Evolutionary conservation across 2,329 filamentous ascomycete species (phyloP).

Genomic region (Aspergillus tamarii): DNA sequence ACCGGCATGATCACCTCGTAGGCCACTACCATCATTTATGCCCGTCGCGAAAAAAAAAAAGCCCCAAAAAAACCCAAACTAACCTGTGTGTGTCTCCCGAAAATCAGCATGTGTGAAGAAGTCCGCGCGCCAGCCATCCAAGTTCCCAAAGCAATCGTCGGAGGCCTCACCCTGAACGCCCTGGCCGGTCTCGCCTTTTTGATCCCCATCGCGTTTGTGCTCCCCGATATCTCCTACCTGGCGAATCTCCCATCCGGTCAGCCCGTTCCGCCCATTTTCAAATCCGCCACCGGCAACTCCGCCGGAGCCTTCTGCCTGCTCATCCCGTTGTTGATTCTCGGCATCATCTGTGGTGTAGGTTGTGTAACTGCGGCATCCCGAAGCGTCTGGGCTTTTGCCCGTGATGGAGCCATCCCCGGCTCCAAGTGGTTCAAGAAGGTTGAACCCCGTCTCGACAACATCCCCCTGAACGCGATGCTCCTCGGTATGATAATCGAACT

Average conservation of each 20-base stretch:
- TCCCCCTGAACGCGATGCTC: slow-evolving; percentile 70
- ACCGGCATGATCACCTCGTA: slow-evolving; percentile 78
- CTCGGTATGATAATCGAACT: slow-evolving; percentile 71
- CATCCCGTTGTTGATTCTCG: slow-evolving; percentile 68
- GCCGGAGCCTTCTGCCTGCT: slow-evolving; percentile 73
- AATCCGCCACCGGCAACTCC: slow-evolving; percentile 70
- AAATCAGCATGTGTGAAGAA: slow-evolving; percentile 65
- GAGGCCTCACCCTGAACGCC: slow-evolving; percentile 66
- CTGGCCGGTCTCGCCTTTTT: slow-evolving; percentile 68
- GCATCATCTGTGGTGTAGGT: slow-evolving; percentile 73
- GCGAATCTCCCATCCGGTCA: slow-evolving; percentile 69
- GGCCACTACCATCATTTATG: slow-evolving; percentile 36
- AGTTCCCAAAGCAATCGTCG: slow-evolving; percentile 70
- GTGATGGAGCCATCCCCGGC: slow-evolving; percentile 72
- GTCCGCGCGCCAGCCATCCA: slow-evolving; percentile 65
- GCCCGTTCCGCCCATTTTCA: slow-evolving; percentile 74
- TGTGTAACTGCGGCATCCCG: slow-evolving; percentile 71
- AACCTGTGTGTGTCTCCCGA: slow-evolving; percentile 14
- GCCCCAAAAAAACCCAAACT: neutral
- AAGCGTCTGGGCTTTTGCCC: slow-evolving; percentile 73
- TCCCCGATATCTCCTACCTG: slow-evolving; percentile 67
- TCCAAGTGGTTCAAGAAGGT: slow-evolving; percentile 67
- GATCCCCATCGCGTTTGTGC: slow-evolving; percentile 73
- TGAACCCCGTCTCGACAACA: slow-evolving; percentile 64
- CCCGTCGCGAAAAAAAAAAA: neutral